Evolutionary conservation across 2,329 filamentous ascomycete genomes (phyloP).

Genomic region (Helicocarpus griseus): DNA sequence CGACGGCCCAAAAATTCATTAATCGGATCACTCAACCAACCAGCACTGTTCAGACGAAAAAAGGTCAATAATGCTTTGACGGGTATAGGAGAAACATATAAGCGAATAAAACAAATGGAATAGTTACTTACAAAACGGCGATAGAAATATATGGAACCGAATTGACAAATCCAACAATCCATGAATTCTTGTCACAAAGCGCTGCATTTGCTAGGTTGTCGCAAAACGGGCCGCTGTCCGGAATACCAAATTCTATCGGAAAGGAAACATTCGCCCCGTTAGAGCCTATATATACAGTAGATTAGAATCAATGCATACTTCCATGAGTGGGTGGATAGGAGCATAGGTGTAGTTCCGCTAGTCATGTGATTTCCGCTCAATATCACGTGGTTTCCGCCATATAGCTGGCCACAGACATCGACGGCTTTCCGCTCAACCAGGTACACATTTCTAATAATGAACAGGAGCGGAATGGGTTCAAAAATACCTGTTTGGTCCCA

Average conservation of each 20-base stretch:
- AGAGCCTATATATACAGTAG: slow-evolving; percentile 22
- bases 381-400: no score
- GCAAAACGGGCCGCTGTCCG: slow-evolving; percentile 27
- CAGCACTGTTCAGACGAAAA: slow-evolving; percentile 47
- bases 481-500: slow-evolving; percentile 42
- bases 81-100: no score
- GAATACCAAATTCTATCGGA: slow-evolving; percentile 39
- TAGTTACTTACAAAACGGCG: slow-evolving; percentile 38
- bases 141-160: slow-evolving; percentile 42
- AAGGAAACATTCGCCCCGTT: slow-evolving; percentile 46
- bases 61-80: slow-evolving; percentile 38
- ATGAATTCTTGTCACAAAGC: slow-evolving; percentile 35
- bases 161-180: slow-evolving; percentile 56
- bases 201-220: slow-evolving; percentile 8
- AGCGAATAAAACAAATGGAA: no score
- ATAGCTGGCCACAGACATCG: no score
- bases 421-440: no score
- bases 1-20: slow-evolving; percentile 52
- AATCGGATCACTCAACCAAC: slow-evolving; percentile 57
- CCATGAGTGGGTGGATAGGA: no score
- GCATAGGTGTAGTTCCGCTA: no score
- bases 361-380: no score
- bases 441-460: no score
- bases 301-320: background rate
- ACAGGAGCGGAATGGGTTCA: no score